Base-by-base conservation (phyloP, 768 basidiomycete species). In the Xerocomus potaroensis region DNA sequence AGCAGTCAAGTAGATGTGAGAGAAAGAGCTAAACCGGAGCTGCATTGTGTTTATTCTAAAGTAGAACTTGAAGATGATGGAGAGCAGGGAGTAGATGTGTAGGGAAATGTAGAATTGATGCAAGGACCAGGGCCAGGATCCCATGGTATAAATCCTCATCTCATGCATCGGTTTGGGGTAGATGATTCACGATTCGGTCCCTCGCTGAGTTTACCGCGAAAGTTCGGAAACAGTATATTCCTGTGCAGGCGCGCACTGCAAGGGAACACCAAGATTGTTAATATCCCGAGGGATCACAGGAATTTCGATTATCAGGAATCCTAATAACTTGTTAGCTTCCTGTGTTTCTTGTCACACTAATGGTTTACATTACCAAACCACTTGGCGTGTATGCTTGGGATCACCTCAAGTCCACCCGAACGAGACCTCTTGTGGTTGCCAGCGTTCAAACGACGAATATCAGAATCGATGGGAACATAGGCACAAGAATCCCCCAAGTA, bases 101-200 rank as follows among this genome's bases (percentile, higher is more conserved):
- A 21, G 8, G 35, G 24, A 9, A 5, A 12, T 39, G 4, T 21
- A 23, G 31, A 23, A 38, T 22, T 1, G 16, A 18, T 5, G 23
- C 6, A 9, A 26, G 18, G 19, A 22, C 11, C 12, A 30, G 19
- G 24, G 12, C n/a, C 12, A 23, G 12, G 30, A 29, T 5, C 18
- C 23, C 36, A 34, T 5, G 29, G 22, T 33, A 49, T 55, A 55
- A 32, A 55, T 50, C 12, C 23, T 31, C 22, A 8, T 9, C 15
- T 29, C 18, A 15, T 12, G 44, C 44, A 55, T 46, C 45, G 54
- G 41, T 36, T 46, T 43, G 22, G 21, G 36, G 32, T 23, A n/a
- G 16, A 27, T 19, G 34, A 27, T 34, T 40, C 18, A 34, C n/a
- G n/a, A n/a, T 31, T 37, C 8, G 9, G 2, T 10, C n/a, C 23